Conservation (phyloP, 1,284 basidiomycete genomes). For the Inonotus obliquus region DNA sequence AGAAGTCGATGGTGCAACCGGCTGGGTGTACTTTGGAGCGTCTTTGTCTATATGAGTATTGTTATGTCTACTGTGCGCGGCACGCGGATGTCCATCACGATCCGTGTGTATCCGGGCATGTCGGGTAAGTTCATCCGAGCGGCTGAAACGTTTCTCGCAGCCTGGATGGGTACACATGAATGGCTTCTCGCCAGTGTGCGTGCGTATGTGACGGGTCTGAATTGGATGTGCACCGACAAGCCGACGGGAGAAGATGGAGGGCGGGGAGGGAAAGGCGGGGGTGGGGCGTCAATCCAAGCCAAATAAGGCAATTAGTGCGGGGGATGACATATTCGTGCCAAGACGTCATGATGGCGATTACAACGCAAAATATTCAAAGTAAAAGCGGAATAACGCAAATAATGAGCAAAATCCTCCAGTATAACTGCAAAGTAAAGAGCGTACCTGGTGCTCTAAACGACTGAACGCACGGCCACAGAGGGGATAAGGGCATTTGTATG, state of each 20-base stretch:
- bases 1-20: background rate
- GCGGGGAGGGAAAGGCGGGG: background rate
- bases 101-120: conserved; percentile 91
- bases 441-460: conserved; percentile 87
- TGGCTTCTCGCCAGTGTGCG: conserved; percentile 97
- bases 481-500: conserved; percentile 94
- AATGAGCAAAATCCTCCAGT: background rate
- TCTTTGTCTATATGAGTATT: background rate
- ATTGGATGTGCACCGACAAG: conserved; percentile 8
- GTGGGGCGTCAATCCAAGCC: background rate
- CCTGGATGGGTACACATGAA: conserved; percentile 89
- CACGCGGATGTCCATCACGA: conserved; percentile 30
- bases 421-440: conserved; percentile 27
- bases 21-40: background rate
- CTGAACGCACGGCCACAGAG: conserved; percentile 90
- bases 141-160: conserved; percentile 98
- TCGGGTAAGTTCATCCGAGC: conserved; percentile 95
- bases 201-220: conserved; percentile 95
- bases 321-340: background rate
- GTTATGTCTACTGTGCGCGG: background rate
- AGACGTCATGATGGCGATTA: conserved; percentile 12
- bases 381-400: background rate
- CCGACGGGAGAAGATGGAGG: background rate
- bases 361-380: conserved; percentile 17
- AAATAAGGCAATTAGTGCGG: conserved; percentile 1